These are phyloP conservation scores for Leccinellum luteum DNA, from an alignment of 768 basidiomycete species.

Conservation along the genomic window DNA sequence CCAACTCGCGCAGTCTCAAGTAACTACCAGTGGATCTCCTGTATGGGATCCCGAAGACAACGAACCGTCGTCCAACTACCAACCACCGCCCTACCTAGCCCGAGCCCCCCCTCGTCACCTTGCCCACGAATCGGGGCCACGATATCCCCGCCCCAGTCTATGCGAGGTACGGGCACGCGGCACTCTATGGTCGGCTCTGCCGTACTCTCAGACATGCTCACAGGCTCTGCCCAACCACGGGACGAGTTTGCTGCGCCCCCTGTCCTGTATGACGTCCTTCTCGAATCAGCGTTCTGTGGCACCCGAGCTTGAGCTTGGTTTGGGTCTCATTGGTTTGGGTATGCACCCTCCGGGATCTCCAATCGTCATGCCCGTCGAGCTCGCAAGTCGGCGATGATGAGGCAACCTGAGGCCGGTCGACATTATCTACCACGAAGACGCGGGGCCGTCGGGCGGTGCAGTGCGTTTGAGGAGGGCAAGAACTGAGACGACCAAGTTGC, in stretches of 20 bases:
- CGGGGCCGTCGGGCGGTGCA: slow-evolving; percentile 42
- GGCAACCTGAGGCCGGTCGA: too few species aligned
- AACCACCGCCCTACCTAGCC: slow-evolving; percentile 72
- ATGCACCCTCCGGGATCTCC: slow-evolving; percentile 20
- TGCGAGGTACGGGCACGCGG: slow-evolving; percentile 26
- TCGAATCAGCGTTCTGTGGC: slow-evolving; percentile 46
- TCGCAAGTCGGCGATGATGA: slow-evolving; percentile 40
- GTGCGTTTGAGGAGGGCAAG: slow-evolving; percentile 30
- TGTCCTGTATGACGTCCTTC: slow-evolving; percentile 25
- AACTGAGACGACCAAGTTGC: slow-evolving; percentile 75
- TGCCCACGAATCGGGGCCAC: slow-evolving; percentile 44
- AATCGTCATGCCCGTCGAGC: slow-evolving; percentile 10
- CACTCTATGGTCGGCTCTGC: slow-evolving; percentile 19
- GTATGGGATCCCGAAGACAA: slow-evolving; percentile 53
- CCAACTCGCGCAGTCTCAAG: slow-evolving; percentile 42
- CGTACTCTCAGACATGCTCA: slow-evolving; percentile 16
- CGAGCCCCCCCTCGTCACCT: slow-evolving; percentile 71
- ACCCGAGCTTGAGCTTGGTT: slow-evolving; percentile 35
- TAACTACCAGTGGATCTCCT: slow-evolving; percentile 61
- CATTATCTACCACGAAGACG: slow-evolving; percentile 83
- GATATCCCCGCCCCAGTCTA: slow-evolving; percentile 13
- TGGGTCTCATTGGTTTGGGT: too few species aligned
- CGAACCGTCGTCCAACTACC: slow-evolving; percentile 37
- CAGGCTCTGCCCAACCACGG: slow-evolving; percentile 24
- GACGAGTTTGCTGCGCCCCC: slow-evolving; percentile 12